These are phyloP conservation scores for Daldinia childiae DNA, from an alignment of 495 filamentous ascomycete genomes.

Conservation along the genomic window DNA sequence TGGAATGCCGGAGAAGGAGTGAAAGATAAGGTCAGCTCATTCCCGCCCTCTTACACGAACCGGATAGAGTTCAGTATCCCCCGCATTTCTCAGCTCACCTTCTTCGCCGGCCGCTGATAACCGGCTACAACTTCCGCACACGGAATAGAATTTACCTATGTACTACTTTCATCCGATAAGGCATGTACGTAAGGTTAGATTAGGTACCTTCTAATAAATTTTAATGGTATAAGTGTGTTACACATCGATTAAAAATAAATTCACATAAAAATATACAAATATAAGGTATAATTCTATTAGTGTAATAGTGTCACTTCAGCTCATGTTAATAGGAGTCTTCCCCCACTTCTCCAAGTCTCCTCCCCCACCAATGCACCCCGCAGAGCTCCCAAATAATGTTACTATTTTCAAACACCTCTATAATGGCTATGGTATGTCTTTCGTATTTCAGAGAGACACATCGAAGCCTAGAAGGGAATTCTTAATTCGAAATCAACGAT, in stretches of 20 bases:
- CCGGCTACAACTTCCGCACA: slow-evolving; percentile 43
- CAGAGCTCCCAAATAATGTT: slow-evolving; percentile 1
- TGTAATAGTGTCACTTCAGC: no score
- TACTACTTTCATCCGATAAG: neutral
- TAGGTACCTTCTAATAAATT: no score
- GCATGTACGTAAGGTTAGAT: no score
- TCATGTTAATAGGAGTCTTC: neutral
- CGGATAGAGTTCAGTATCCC: slow-evolving; percentile 18
- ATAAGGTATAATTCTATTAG: no score
- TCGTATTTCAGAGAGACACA: neutral
- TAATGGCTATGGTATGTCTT: neutral
- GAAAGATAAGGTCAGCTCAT: slow-evolving; percentile 28
- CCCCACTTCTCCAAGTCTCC: slow-evolving; percentile 26
- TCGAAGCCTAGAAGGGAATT: neutral
- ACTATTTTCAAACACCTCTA: neutral
- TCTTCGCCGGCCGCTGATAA: slow-evolving; percentile 41
- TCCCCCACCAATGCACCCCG: slow-evolving; percentile 32
- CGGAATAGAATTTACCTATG: slow-evolving; percentile 12
- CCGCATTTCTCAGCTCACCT: slow-evolving; percentile 36
- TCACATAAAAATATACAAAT: no score
- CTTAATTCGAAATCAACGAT: neutral
- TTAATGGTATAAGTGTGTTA: no score
- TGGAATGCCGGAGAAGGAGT: slow-evolving; percentile 28
- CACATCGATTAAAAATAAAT: no score
- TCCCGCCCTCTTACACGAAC: slow-evolving; percentile 6